Evolutionary conservation across 73 alveolate genomes (phyloP).

Genomic region (Loxodes magnus): DNA sequence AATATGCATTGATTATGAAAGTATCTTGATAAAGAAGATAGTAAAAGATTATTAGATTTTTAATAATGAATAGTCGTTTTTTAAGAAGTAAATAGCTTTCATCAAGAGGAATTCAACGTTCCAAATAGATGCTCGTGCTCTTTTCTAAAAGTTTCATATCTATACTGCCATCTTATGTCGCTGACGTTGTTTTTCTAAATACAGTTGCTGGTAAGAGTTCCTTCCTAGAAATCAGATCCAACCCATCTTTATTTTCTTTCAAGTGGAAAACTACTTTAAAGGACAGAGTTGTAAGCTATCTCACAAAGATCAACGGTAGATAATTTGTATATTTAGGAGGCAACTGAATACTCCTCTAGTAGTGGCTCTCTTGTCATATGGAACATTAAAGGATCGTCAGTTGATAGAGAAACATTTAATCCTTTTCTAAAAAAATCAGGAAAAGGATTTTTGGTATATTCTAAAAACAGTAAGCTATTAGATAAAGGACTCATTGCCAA

Average conservation of each 20-base stretch:
- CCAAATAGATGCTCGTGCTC: conserved; percentile 1
- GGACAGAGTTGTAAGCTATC: conserved; percentile 13
- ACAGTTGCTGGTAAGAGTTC: not conserved
- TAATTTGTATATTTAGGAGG: conserved; percentile 18
- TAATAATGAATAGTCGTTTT: too few relatives aligned
- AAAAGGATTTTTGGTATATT: conserved; percentile 28
- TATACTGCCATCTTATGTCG: conserved; percentile 1
- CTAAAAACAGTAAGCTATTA: conserved; percentile 41
- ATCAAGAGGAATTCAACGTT: too few relatives aligned
- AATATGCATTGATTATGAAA: too few relatives aligned
- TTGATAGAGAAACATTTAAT: conserved; percentile 50
- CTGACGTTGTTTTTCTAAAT: not conserved
- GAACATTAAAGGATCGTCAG: conserved; percentile 67
- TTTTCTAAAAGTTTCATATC: conserved; percentile 7
- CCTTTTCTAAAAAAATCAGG: conserved; percentile 37
- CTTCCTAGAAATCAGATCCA: conserved; percentile 5
- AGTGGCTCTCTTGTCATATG: conserved; percentile 65
- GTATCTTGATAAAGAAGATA: too few relatives aligned
- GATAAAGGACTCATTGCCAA: conserved; percentile 64
- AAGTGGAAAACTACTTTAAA: conserved; percentile 9
- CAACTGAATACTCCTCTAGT: conserved; percentile 39
- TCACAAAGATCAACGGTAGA: conserved; percentile 9
- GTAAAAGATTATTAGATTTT: too few relatives aligned
- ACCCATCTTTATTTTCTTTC: conserved; percentile 11
- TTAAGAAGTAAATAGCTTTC: too few relatives aligned